A percentile compares a stretch with the other conserved stretches of the same genome.
Conservation (phyloP, 1,139 yeast species). For the Candida tetrigidarum region DNA sequence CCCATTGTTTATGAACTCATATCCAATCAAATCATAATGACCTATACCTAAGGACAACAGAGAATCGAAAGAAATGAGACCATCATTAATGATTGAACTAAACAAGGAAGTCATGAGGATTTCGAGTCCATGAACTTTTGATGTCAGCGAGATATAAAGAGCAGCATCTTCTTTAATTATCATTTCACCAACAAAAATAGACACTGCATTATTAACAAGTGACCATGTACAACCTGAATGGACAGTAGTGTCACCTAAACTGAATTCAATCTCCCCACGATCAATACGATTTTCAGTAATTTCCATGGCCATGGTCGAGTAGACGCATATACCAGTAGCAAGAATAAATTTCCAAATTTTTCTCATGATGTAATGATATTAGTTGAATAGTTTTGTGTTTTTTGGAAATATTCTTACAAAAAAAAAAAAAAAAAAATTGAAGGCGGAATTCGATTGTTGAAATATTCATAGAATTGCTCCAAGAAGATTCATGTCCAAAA, state of each 20-base stretch:
- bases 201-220: constrained; percentile 31
- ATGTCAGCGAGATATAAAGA: constrained; percentile 20
- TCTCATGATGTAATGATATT: background rate
- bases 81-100: constrained; percentile 24
- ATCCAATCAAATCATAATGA: constrained; percentile 23
- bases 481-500: too few relatives aligned
- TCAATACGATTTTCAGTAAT: constrained; percentile 12
- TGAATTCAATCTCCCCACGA: constrained; percentile 22
- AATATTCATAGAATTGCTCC: too few relatives aligned
- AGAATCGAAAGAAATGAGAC: constrained; percentile 28
- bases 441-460: too few relatives aligned
- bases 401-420: too few relatives aligned
- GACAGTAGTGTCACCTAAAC: constrained; percentile 26
- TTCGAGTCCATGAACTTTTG: constrained; percentile 15
- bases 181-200: constrained; percentile 27
- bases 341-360: background rate
- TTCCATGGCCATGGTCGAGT: constrained; percentile 1
- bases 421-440: too few relatives aligned
- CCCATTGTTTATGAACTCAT: constrained; percentile 31
- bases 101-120: constrained; percentile 17
- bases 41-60: constrained; percentile 21
- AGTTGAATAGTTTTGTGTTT: too few relatives aligned
- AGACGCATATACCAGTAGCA: background rate
- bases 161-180: constrained; percentile 24
- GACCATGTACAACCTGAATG: constrained; percentile 37